Conservation (phyloP, 345 rosid genomes). For the Dovyalis caffra region DNA sequence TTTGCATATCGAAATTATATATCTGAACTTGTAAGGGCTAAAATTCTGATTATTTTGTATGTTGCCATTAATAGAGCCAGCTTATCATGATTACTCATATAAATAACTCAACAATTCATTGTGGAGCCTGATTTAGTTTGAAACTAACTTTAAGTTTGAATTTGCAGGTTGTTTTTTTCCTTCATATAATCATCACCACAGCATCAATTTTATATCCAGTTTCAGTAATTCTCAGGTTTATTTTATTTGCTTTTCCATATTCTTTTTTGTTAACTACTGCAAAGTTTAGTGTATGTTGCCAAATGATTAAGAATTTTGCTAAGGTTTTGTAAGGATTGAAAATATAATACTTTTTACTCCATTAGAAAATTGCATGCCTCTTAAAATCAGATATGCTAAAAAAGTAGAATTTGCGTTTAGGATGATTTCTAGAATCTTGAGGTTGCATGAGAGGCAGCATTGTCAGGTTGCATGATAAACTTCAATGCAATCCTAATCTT, state of each 20-base stretch:
- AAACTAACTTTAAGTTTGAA: constrained; percentile 18
- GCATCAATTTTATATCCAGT: constrained; percentile 74
- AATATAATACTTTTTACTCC: background rate
- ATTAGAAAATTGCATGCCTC: background rate
- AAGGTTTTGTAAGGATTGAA: background rate
- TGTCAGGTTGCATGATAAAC: too few species aligned
- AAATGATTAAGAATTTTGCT: background rate
- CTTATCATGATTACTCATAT: background rate
- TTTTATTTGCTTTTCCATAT: constrained; percentile 6
- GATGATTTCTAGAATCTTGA: too few species aligned
- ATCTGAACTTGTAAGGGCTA: constrained; percentile 61
- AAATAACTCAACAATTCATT: background rate
- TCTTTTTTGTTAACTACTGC: background rate
- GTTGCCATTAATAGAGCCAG: background rate
- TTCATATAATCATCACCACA: constrained; percentile 70
- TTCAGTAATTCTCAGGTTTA: constrained; percentile 76
- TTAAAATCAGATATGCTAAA: background rate
- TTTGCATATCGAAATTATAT: constrained; percentile 53
- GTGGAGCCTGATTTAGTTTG: background rate
- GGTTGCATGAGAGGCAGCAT: too few species aligned
- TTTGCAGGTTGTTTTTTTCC: constrained; percentile 57
- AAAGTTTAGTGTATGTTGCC: background rate
- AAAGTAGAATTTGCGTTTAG: too few species aligned
- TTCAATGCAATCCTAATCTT: too few species aligned
- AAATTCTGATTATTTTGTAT: background rate